Conservation (phyloP, 129 eudicot species). For the Arctium lappa region DNA sequence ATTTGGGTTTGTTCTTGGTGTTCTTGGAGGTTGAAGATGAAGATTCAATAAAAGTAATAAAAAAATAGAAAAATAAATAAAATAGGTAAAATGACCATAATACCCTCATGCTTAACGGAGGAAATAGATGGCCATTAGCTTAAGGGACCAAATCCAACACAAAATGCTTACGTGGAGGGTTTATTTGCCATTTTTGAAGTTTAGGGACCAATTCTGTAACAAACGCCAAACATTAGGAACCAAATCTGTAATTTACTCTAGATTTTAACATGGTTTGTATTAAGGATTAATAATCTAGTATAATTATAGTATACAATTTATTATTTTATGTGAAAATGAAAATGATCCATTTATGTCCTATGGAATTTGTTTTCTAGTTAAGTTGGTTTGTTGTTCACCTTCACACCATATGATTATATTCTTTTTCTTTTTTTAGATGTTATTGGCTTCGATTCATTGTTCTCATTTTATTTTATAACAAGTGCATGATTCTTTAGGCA, state of each 20-base stretch:
- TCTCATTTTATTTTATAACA: neutral
- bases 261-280: neutral
- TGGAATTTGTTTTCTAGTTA: neutral
- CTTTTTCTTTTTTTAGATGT: neutral
- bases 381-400: neutral
- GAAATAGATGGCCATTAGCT: no score
- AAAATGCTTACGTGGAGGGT: no score
- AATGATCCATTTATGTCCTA: neutral
- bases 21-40: no score
- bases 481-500: neutral
- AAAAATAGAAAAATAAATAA: no score
- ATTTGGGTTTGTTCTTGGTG: no score
- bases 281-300: neutral
- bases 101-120: no score
- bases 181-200: no score
- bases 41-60: no score
- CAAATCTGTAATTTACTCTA: neutral
- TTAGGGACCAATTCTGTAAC: no score
- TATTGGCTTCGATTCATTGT: neutral
- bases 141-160: no score
- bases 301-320: neutral
- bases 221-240: no score
- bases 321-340: neutral
- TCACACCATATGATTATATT: neutral
- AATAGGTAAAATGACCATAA: no score